Evolutionary conservation across 129 eudicot species (phyloP), one percentile per base, ranked within the genome.

Genomic region (Arctium minus): DNA sequence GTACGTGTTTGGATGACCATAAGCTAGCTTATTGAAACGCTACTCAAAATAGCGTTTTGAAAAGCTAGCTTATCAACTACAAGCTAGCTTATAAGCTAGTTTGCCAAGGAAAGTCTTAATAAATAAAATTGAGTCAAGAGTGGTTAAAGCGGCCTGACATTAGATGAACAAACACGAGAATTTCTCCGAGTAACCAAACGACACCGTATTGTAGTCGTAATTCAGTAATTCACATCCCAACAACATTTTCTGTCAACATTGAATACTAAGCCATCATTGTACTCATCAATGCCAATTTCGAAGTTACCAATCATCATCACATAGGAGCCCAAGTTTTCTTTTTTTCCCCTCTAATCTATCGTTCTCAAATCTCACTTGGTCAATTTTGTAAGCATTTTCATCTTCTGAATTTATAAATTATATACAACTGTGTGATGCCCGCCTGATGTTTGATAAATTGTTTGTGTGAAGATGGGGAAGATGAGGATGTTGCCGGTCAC

Each of bases 401-500:
- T 70, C 36, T 70, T 70, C 12, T 72, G 33, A 44, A 11, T 9
- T 30, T 73, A 22, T 12, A 33, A 40, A 17, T 18, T 70, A 15
- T 27, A 3, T 30, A 29, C 4, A 76, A 50, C 27, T 85, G 46
- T 73, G 18, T 72, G 35, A 46, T 86, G 84, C 86, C 2, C 35
- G 17, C 35, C 5, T 67, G 81, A 18, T 82, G 89, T 82, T 73
- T 82, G 89, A 82, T 79, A 30, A 79, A 82, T 27, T 86, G 89
- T 37, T 18, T 73, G 42, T 42, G 38, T 81, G 86, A 84, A 56
- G 84, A 93, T 91, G 97, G 96, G 89, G 85, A 89, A 88, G 85
- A 53, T 13, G 35, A 93, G 86, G 90, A 83, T 93, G 92, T 83
- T 93, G 81, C 97, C 97, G 72, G 96, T 88, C 39, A 80, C 84